Evolutionary conservation across 1,284 basidiomycete genomes (phyloP).

Genomic region (Cryptococcus amylolentus): DNA sequence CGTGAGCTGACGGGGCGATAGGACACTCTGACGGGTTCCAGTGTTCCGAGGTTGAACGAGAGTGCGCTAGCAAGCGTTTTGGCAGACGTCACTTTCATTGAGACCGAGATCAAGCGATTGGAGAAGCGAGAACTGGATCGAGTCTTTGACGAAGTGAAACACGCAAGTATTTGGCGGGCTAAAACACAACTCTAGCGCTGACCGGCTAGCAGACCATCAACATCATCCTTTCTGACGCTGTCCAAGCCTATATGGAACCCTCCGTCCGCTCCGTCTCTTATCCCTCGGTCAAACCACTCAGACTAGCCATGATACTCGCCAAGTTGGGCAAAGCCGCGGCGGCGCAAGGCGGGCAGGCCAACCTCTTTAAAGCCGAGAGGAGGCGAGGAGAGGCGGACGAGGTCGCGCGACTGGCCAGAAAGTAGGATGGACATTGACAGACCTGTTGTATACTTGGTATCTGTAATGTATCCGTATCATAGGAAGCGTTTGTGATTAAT

Average conservation of each 20-base stretch:
- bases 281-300: slow-evolving; percentile 65
- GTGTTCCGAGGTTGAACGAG: slow-evolving; percentile 80
- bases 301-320: slow-evolving; percentile 70
- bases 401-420: slow-evolving; percentile 31
- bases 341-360: slow-evolving; percentile 53
- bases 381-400: slow-evolving; percentile 73
- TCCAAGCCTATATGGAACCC: slow-evolving; percentile 75
- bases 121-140: slow-evolving; percentile 65
- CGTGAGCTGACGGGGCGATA: slow-evolving; percentile 5
- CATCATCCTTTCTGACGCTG: slow-evolving; percentile 67
- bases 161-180: slow-evolving; percentile 55
- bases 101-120: slow-evolving; percentile 71
- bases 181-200: background rate
- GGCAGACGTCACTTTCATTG: slow-evolving; percentile 78
- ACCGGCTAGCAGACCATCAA: slow-evolving; percentile 62
- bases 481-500: no score
- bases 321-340: slow-evolving; percentile 65
- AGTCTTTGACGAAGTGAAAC: slow-evolving; percentile 76
- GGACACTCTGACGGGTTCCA: slow-evolving; percentile 47
- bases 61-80: slow-evolving; percentile 77
- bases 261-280: slow-evolving; percentile 70
- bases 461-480: background rate
- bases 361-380: slow-evolving; percentile 58
- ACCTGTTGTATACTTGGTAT: background rate
- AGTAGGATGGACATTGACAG: slow-evolving; percentile 1